These are phyloP conservation scores for Colletotrichum tanaceti DNA, from an alignment of 2,329 filamentous ascomycete species.

Conservation along the genomic window DNA sequence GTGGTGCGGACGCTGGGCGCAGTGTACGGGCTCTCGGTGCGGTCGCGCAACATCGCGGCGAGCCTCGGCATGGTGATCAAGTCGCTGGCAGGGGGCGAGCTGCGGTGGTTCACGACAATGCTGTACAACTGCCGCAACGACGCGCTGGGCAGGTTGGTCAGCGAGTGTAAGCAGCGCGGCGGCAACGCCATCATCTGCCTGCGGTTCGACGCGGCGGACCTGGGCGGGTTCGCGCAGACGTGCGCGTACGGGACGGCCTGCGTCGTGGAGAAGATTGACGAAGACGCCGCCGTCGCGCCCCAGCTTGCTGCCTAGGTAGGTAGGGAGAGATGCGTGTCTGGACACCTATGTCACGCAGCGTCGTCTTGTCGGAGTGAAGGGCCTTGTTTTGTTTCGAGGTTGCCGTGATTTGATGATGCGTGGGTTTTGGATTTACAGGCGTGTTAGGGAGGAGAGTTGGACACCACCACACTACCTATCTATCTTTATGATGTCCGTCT, in stretches of 20 bases:
- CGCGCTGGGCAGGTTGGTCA: conserved; percentile 65
- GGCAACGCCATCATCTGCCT: conserved; percentile 71
- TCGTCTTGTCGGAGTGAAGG: neutral
- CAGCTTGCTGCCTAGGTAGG: conserved; percentile 22
- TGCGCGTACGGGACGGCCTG: conserved; percentile 71
- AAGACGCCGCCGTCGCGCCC: conserved; percentile 37
- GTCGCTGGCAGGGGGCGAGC: conserved; percentile 68
- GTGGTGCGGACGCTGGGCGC: conserved; percentile 68
- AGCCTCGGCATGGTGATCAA: conserved; percentile 67
- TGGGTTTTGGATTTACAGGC: neutral
- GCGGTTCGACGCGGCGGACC: conserved; percentile 67
- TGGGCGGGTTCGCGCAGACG: conserved; percentile 67
- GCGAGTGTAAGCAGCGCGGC: conserved; percentile 67
- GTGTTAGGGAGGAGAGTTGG: neutral
- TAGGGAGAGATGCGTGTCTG: neutral
- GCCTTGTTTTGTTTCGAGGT: conserved; percentile 1
- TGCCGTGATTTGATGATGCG: neutral
- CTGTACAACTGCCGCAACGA: conserved; percentile 70
- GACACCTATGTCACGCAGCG: neutral
- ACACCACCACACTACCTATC: neutral
- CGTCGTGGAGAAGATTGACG: conserved; percentile 66
- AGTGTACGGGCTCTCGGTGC: conserved; percentile 68
- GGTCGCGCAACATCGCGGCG: conserved; percentile 69
- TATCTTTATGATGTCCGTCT: neutral
- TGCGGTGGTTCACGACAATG: conserved; percentile 69